Evolutionary conservation across 116 monocot species (phyloP).

Genomic region (Dioscorea cayenensis): DNA sequence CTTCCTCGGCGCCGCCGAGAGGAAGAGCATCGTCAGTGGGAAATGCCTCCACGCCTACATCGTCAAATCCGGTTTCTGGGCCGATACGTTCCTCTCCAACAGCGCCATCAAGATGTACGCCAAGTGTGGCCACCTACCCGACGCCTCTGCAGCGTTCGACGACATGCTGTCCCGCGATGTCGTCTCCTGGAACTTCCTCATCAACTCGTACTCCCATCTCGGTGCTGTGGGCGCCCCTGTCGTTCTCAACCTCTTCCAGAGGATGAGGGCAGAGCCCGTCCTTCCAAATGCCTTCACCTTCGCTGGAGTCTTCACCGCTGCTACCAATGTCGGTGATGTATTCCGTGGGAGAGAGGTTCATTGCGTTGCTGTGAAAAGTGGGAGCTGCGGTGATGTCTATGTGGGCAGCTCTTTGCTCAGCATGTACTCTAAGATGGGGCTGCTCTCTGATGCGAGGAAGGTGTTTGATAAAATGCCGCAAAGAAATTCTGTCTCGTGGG

Average conservation of each 20-base stretch:
- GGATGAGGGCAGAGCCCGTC: constrained; percentile 33
- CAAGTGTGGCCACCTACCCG: constrained; percentile 27
- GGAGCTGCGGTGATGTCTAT: constrained; percentile 31
- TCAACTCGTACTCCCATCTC: constrained; percentile 46
- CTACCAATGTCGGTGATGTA: neutral
- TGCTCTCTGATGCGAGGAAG: constrained; percentile 38
- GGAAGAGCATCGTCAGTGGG: constrained; percentile 12
- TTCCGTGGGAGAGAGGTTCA: constrained; percentile 33
- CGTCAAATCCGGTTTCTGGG: constrained; percentile 43
- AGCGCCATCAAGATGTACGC: constrained; percentile 61
- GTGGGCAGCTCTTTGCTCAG: constrained; percentile 42
- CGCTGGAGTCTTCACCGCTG: constrained; percentile 53
- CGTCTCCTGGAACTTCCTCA: constrained; percentile 74
- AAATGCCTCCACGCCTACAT: constrained; percentile 35
- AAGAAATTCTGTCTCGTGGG: constrained; percentile 55
- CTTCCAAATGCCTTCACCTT: constrained; percentile 58
- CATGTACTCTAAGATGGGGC: constrained; percentile 56
- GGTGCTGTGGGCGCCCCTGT: constrained; percentile 9
- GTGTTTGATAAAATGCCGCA: constrained; percentile 62
- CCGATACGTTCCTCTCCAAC: constrained; percentile 42
- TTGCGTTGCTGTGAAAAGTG: constrained; percentile 46
- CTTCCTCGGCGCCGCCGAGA: constrained; percentile 38
- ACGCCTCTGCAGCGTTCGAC: constrained; percentile 33
- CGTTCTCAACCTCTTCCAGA: constrained; percentile 29
- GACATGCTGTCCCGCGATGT: constrained; percentile 35